Evolutionary conservation across 306 rosid genomes (phyloP).

Genomic region (Malus sieversii): DNA sequence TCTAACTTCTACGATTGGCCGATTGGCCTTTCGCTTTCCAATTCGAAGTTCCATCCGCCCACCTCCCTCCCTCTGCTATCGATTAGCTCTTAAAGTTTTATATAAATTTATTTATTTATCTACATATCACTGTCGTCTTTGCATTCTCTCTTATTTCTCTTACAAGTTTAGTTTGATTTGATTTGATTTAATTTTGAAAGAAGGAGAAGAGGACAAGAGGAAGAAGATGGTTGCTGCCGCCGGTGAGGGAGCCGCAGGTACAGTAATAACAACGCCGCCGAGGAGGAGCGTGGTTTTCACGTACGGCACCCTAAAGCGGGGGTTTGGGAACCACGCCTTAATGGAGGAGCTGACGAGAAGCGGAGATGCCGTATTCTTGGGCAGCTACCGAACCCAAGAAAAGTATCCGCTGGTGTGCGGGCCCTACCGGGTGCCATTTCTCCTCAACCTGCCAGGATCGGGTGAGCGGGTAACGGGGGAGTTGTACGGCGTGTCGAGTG

Average conservation of each 20-base stretch:
- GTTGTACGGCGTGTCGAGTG: slow-evolving; percentile 49
- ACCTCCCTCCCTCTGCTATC: too few relatives aligned
- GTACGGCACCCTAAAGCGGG: slow-evolving; percentile 58
- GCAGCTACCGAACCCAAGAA: slow-evolving; percentile 35
- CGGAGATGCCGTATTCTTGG: slow-evolving; percentile 58
- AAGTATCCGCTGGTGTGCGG: slow-evolving; percentile 66
- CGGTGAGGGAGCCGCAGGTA: background rate
- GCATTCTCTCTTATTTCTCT: too few relatives aligned
- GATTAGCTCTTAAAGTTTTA: too few relatives aligned
- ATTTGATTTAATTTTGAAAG: too few relatives aligned
- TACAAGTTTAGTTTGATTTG: too few relatives aligned
- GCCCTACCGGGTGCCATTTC: slow-evolving; percentile 67
- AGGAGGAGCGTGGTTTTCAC: slow-evolving; percentile 38
- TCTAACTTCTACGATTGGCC: too few relatives aligned
- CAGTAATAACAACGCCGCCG: background rate
- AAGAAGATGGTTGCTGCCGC: slow-evolving; percentile 29
- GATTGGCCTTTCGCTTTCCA: too few relatives aligned
- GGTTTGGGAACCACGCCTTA: slow-evolving; percentile 59
- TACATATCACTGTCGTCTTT: too few relatives aligned
- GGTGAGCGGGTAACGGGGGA: slow-evolving; percentile 56
- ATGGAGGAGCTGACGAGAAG: slow-evolving; percentile 52
- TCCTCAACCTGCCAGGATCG: slow-evolving; percentile 55
- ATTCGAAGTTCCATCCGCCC: too few relatives aligned
- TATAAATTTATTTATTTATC: too few relatives aligned
- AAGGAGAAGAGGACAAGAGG: background rate